Percentiles rank a stretch among this genome's conserved stretches.
Conservation (phyloP, 352 stramenopile genomes). For the Phytophthora quininea region DNA sequence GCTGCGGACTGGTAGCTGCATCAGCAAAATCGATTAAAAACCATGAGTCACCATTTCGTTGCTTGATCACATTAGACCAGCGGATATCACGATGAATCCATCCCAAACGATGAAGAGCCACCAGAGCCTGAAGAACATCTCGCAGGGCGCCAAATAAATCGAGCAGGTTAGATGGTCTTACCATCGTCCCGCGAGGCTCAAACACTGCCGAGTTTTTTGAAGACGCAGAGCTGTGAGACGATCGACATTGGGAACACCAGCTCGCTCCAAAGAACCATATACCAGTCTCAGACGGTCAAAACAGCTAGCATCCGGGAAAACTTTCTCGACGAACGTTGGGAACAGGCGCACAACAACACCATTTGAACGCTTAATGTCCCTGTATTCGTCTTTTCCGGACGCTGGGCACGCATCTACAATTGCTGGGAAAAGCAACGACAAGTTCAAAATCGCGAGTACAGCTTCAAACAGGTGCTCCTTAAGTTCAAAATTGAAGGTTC, state of each 20-base stretch:
- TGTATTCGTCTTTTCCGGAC: slow-evolving; percentile 12
- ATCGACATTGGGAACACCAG: slow-evolving; percentile 23
- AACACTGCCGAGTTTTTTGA: slow-evolving; percentile 3
- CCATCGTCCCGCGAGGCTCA: slow-evolving; percentile 16
- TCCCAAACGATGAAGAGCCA: slow-evolving; percentile 1
- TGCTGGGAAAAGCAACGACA: slow-evolving; percentile 23
- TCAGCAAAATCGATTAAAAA: slow-evolving; percentile 20
- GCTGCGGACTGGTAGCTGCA: slow-evolving; percentile 17
- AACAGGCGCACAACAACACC: slow-evolving; percentile 14
- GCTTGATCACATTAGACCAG: slow-evolving; percentile 18
- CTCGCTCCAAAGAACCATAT: slow-evolving; percentile 12
- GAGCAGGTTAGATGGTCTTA: slow-evolving; percentile 11
- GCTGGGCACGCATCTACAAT: slow-evolving; percentile 19
- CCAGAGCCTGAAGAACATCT: slow-evolving; percentile 21
- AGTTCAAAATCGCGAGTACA: slow-evolving; percentile 25
- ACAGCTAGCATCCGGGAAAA: slow-evolving; percentile 6
- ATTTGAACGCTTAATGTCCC: slow-evolving; percentile 6
- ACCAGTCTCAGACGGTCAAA: slow-evolving; percentile 10
- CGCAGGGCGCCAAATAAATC: slow-evolving; percentile 14
- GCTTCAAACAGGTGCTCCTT: slow-evolving; percentile 8
- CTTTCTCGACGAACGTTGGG: slow-evolving; percentile 15
- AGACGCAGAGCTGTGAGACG: no score
- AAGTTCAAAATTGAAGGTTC: slow-evolving; percentile 19
- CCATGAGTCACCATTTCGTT: slow-evolving; percentile 6
- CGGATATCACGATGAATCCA: slow-evolving; percentile 26